phyloP scores from a whole-genome alignment of 2,329 filamentous ascomycete species.

The Chalara sp. region DNA sequence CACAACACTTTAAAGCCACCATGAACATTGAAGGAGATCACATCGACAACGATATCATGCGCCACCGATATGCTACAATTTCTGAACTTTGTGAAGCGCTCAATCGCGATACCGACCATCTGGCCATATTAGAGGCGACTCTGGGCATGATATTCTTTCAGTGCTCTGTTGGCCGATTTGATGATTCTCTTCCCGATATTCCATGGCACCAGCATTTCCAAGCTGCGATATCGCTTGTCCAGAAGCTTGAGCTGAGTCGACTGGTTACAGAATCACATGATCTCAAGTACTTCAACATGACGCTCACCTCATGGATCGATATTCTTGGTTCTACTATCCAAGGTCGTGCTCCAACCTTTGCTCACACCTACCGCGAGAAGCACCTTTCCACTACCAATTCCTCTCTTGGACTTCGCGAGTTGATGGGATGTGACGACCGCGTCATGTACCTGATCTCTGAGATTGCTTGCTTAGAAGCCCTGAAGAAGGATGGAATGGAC shows the following conservation, averaged over 20 bases:
- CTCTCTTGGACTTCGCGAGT: conserved; percentile 70
- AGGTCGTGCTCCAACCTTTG: conserved; percentile 77
- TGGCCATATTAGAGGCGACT: conserved; percentile 84
- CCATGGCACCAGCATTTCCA: conserved; percentile 97
- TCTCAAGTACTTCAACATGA: conserved; percentile 76
- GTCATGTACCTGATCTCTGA: conserved; percentile 98
- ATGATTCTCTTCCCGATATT: conserved; percentile 83
- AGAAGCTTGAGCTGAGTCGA: conserved; percentile 73
- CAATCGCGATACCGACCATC: conserved; percentile 72
- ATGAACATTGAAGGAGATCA: conserved; percentile 60
- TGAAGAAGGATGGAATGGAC: conserved; percentile 78
- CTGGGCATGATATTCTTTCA: conserved; percentile 96
- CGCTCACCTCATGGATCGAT: conserved; percentile 89
- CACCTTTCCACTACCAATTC: conserved; percentile 62
- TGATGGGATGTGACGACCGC: conserved; percentile 96
- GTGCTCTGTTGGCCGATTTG: conserved; percentile 78
- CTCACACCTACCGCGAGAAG: conserved; percentile 93
- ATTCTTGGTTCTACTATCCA: conserved; percentile 92
- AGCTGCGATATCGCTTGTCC: conserved; percentile 76
- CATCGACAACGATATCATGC: conserved; percentile 85
- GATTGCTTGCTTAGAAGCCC: conserved; percentile 88
- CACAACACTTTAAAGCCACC: conserved; percentile 83
- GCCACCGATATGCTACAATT: conserved; percentile 84
- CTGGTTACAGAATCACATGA: conserved; percentile 51
- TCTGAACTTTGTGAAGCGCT: conserved; percentile 78